Evolutionary conservation across 768 basidiomycete species (phyloP).

Genomic region (Pleurotus tuber-regium): DNA sequence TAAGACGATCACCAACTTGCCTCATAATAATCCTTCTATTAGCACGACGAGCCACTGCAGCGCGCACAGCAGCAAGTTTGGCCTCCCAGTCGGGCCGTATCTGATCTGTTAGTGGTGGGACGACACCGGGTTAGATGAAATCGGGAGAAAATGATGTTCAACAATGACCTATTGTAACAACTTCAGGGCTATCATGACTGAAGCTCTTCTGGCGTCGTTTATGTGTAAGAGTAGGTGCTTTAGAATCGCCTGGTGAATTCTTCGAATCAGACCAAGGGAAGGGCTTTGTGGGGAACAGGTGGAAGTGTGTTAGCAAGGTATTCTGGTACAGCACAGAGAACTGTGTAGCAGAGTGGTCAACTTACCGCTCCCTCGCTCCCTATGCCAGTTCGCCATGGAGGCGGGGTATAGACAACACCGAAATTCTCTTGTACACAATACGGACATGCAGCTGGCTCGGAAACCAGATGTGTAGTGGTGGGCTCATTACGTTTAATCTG

Average conservation of each 20-base stretch:
- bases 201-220: conserved; percentile 88
- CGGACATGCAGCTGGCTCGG: conserved; percentile 95
- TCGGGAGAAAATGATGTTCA: not conserved
- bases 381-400: conserved; percentile 77
- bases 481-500: conserved; percentile 98
- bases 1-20: conserved; percentile 94
- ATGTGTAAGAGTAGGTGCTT: conserved; percentile 43
- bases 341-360: conserved; percentile 18
- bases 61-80: conserved; percentile 90
- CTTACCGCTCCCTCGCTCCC: conserved; percentile 71
- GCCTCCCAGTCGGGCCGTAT: conserved; percentile 98
- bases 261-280: conserved; percentile 51
- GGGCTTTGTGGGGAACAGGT: conserved; percentile 25
- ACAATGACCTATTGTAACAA: conserved; percentile 78
- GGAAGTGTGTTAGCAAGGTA: conserved; percentile 1
- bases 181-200: conserved; percentile 80
- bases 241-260: conserved; percentile 36
- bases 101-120: conserved; percentile 58
- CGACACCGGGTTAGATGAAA: not conserved
- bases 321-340: conserved; percentile 10
- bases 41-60: conserved; percentile 93
- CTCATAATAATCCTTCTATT: conserved; percentile 98
- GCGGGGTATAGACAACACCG: conserved; percentile 85
- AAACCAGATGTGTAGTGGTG: conserved; percentile 91
- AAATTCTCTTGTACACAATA: conserved; percentile 98